Evolutionary conservation across 164 flowering plant genomes (phyloP), one percentile per base, ranked within the genome.

Genomic region (Vitis riparia): DNA sequence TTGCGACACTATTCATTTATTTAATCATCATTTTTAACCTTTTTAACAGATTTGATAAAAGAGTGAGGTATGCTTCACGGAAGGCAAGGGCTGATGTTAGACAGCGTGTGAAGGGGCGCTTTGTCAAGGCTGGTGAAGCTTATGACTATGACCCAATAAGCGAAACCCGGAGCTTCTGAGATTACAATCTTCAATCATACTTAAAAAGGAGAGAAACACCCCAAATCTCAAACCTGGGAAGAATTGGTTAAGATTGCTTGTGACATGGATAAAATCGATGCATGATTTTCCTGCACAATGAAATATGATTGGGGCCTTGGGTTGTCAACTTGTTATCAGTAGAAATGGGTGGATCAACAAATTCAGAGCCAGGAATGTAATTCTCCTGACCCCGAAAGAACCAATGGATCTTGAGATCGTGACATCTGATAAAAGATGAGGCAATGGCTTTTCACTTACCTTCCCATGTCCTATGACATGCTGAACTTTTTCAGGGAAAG

Each of bases 61-160:
- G 68, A 67, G 85, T 84, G 66, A 80, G 88, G 71, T 84, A 84
- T 73, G 86, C 76, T n/a, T 82, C 88, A n/a, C 86, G 86, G 48
- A 84, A 84, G 73, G 86, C 84, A 37, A 75, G 88, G 76, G 88
- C 88, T 16, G 88, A 84, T 63, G 80, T 80, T 4, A 76, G 88
- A 68, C 78, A 69, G 72, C 88, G 88, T 50, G 88, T 80, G 74
- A 84, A 84, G 72, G 88, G 88, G 10, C 80, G 88, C 2, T 84
- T 84, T 71, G 77, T 84, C 51, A 84, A 84, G 71, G 83, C 86
- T 63, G 88, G 88, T 51, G 86, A 84, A 37, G 81, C 76, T 59
- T 82, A 74, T 71, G 88, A 84, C 66, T 84, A 82, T 62, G 88
- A 84, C 53, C 88, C 88, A 10, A 27, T 81, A 76, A 76, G 14